These are phyloP conservation scores for Taiozyma sp. DNA, from an alignment of 1,139 yeast species.

Conservation along the genomic window DNA sequence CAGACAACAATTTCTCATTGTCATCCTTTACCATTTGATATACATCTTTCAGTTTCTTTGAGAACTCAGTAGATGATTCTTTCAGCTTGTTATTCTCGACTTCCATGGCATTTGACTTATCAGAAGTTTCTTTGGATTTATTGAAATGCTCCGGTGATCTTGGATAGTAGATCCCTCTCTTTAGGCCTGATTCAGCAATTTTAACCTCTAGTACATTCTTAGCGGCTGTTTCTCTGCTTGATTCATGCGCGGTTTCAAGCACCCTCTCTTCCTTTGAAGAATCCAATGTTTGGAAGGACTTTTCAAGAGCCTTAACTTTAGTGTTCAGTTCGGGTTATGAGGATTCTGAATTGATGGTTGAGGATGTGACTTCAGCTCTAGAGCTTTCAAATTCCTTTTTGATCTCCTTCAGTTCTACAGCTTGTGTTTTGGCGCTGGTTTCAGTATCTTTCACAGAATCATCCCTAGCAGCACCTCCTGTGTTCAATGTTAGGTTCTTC, in stretches of 20 bases:
- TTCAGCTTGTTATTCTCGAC: constrained; percentile 1
- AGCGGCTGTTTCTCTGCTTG: not conserved
- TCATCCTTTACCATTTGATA: not conserved
- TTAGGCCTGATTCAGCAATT: not conserved
- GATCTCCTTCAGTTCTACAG: not conserved
- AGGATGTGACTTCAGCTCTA: constrained; percentile 2
- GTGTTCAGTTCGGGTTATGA: not conserved
- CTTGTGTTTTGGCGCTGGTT: not conserved
- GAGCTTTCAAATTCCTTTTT: constrained; percentile 8
- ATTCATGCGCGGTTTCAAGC: not conserved
- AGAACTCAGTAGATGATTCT: constrained; percentile 2
- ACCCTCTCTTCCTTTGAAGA: not conserved
- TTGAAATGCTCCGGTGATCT: not conserved
- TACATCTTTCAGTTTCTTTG: not conserved
- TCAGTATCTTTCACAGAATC: not conserved
- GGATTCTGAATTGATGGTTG: not conserved
- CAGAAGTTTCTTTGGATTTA: not conserved
- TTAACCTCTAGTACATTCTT: constrained; percentile 5
- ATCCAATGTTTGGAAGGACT: not conserved
- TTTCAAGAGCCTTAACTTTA: not conserved
- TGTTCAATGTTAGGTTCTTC: constrained; percentile 1
- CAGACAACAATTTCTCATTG: not conserved
- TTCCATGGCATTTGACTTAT: not conserved
- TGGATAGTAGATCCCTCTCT: not conserved
- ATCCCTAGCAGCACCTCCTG: not conserved